phyloP scores from a whole-genome alignment of 2,329 filamentous ascomycete species.

The Sporothrix humicola region DNA sequence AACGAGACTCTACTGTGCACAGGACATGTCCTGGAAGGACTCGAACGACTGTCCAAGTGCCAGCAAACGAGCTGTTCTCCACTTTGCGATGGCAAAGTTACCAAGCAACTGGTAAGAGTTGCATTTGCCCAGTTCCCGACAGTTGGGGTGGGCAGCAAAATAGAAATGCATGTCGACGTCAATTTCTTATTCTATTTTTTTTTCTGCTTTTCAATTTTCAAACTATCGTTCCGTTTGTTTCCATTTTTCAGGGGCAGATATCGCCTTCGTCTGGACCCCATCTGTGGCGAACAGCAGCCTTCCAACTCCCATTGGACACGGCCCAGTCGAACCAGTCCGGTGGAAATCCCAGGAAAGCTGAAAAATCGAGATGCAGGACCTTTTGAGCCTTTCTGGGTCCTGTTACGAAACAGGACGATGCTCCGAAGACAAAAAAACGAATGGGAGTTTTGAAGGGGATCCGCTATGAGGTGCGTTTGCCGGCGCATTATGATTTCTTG shows the following conservation, averaged over 20 bases:
- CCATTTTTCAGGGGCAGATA: neutral
- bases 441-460: neutral
- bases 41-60: neutral
- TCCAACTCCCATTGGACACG: neutral
- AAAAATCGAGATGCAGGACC: conserved; percentile 17
- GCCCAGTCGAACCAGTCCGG: neutral
- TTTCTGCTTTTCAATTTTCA: neutral
- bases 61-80: conserved; percentile 4
- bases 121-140: conserved; percentile 1
- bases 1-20: too few species aligned
- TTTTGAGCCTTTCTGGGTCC: neutral
- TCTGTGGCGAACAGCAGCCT: neutral
- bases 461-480: neutral
- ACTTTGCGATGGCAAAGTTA: neutral
- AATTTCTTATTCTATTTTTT: too few species aligned
- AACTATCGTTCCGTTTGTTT: neutral
- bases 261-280: neutral
- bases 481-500: neutral
- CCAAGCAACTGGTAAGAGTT: conserved; percentile 22
- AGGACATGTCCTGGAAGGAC: neutral
- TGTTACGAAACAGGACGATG: neutral
- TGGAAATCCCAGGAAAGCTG: conserved; percentile 11
- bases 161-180: too few species aligned
- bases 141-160: neutral
- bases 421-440: neutral